Base-by-base conservation (phyloP, 495 filamentous ascomycete genomes). In the Geoglossum glabrum region DNA sequence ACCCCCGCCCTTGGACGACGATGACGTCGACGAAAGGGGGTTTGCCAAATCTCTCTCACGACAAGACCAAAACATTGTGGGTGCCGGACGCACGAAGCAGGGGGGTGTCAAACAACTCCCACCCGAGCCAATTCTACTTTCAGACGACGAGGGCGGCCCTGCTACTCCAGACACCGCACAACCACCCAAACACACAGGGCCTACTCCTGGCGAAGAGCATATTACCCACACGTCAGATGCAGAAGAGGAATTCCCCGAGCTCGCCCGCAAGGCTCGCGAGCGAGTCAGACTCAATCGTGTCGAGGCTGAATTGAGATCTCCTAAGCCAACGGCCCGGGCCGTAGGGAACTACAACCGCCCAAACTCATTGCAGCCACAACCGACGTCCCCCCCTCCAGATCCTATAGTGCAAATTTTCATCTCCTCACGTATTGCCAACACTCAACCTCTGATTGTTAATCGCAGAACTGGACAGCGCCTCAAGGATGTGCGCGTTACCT, bases 391-490 rank as follows among this genome's bases (percentile, higher is more conserved):
- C 8, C 19, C 57, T 13, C 60, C 56, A 19, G 70, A 74, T 49
- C 71, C 77, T 2, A 64, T 76, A n/a, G 73, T 90, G 13, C 69
- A 80, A 50, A 81, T 93, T 54, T 72, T 92, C n/a, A 81, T 90
- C 54, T 77, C 77, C 7, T 84, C 84, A 0, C 68, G 71, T n/a
- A 76, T 92, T 27, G 65, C 72, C 1, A 74, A 76, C 31, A 79
- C 83, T 0, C 76, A 72, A 31, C 73, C 82, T 0, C 63, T 92
- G 34, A 72, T 88, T 45, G 76, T 88, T 45, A 76, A 74, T n/a
- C 79, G 83, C 25, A 80, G 77, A 61, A 69, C 84, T 52, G 78
- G 76, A 4, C 82, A 87, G 61, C 68, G 74, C 0, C 65, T 92
- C 8, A 76, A 75, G 60, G 79, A 84, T 47, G 82, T 85, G 15